A percentile compares a stretch with the other conserved stretches of the same genome.
phyloP scores from a whole-genome alignment of 2,329 filamentous ascomycete genomes.

The Trichoderma hamatum region DNA sequence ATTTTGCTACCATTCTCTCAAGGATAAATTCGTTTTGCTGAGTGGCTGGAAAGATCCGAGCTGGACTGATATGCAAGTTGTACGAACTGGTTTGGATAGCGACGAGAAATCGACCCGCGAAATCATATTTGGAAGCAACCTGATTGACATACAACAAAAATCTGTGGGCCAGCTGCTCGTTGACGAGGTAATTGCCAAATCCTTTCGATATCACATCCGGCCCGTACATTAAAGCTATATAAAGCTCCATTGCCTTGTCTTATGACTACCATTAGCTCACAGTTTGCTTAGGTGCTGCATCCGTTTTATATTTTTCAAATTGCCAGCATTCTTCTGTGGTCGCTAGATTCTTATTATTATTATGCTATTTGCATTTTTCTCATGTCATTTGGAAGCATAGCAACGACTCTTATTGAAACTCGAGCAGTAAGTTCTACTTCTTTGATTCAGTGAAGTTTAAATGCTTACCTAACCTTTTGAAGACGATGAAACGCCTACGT shows the following conservation, averaged over 20 bases:
- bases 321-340: slow-evolving; percentile 92
- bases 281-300: slow-evolving; percentile 73
- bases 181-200: slow-evolving; percentile 67
- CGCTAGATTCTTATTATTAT: slow-evolving; percentile 94
- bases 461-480: slow-evolving; percentile 21
- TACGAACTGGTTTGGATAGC: slow-evolving; percentile 79
- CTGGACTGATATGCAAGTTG: slow-evolving; percentile 77
- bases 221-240: not conserved
- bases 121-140: slow-evolving; percentile 83
- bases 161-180: slow-evolving; percentile 78
- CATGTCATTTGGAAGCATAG: slow-evolving; percentile 92
- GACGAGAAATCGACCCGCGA: slow-evolving; percentile 86
- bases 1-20: slow-evolving; percentile 85
- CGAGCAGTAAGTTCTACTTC: slow-evolving; percentile 61
- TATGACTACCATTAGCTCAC: not conserved
- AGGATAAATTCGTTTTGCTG: slow-evolving; percentile 84
- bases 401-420: slow-evolving; percentile 86
- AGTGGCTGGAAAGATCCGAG: slow-evolving; percentile 92
- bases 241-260: not conserved
- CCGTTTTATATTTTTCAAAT: slow-evolving; percentile 99
- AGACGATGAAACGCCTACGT: slow-evolving; percentile 86
- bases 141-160: slow-evolving; percentile 94
- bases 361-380: slow-evolving; percentile 94
- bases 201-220: slow-evolving; percentile 4
- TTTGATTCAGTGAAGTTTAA: not conserved